phyloP scores from a whole-genome alignment of 345 rosid species.

The Acer yangbiense region DNA sequence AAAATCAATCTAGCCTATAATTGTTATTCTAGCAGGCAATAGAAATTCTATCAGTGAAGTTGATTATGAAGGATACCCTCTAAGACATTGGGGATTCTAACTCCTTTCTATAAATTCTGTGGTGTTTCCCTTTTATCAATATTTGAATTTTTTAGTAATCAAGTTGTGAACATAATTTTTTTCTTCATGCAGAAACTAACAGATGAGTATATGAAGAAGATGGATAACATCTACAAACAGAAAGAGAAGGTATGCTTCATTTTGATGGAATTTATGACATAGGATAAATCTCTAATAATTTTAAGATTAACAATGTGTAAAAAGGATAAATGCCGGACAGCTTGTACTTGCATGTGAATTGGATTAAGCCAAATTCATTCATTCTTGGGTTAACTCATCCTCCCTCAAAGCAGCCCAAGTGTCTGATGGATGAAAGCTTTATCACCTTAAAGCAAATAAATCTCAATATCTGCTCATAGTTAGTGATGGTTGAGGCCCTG shows the following conservation, averaged over 20 bases:
- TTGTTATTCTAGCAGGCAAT: neutral
- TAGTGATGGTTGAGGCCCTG: neutral
- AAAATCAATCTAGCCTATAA: neutral
- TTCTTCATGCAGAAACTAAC: slow-evolving; percentile 70
- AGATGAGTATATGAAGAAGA: slow-evolving; percentile 87
- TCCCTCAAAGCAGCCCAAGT: neutral
- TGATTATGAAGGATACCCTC: neutral
- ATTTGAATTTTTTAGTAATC: neutral
- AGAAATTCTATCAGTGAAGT: neutral
- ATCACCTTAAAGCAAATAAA: neutral
- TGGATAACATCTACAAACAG: slow-evolving; percentile 75
- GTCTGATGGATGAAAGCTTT: neutral
- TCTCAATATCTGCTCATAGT: neutral
- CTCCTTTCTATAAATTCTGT: too few species aligned
- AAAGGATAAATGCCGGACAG: neutral
- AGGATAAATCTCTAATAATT: neutral
- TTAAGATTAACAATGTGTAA: neutral
- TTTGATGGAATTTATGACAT: neutral
- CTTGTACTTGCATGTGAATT: neutral
- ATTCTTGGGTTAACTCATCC: neutral
- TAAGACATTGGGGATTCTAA: neutral
- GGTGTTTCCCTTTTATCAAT: neutral
- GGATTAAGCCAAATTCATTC: neutral
- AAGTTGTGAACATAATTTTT: slow-evolving; percentile 6
- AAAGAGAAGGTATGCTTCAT: slow-evolving; percentile 77